A percentile compares a stretch with the other conserved stretches of the same genome.
phyloP scores from a whole-genome alignment of 805 yeast species.

The Cyberlindnera mrakii region DNA sequence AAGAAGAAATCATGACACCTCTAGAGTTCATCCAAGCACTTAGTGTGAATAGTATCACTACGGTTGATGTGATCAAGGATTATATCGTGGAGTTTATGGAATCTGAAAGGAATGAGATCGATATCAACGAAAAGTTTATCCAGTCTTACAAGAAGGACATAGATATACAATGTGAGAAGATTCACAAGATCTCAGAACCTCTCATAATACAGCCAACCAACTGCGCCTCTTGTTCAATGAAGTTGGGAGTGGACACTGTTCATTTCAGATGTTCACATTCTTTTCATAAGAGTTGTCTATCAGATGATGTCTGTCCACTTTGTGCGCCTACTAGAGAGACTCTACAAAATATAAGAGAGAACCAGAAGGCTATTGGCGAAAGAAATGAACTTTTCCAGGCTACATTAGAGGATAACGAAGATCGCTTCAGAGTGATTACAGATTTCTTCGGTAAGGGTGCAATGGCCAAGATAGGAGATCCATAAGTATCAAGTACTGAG shows the following conservation, averaged over 20 bases:
- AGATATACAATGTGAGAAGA: constrained; percentile 41
- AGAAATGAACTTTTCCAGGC: constrained; percentile 57
- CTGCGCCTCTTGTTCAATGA: constrained; percentile 24
- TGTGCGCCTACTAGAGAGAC: constrained; percentile 72
- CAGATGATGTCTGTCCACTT: constrained; percentile 61
- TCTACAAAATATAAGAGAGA: constrained; percentile 47
- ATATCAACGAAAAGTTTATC: constrained; percentile 60
- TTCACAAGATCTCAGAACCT: constrained; percentile 40
- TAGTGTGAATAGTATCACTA: constrained; percentile 54
- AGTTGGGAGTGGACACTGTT: constrained; percentile 70
- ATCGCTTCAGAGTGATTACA: constrained; percentile 67
- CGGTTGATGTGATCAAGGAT: constrained; percentile 67
- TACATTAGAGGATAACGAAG: constrained; percentile 44
- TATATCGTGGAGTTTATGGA: constrained; percentile 58
- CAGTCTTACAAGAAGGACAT: constrained; percentile 66
- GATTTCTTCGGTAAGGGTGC: constrained; percentile 89
- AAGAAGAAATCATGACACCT: constrained; percentile 55
- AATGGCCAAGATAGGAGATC: constrained; percentile 40
- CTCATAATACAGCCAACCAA: constrained; percentile 33
- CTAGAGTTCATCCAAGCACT: constrained; percentile 71
- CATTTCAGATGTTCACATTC: constrained; percentile 86
- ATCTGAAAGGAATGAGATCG: constrained; percentile 55
- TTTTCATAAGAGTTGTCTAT: constrained; percentile 76
- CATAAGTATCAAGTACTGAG: background rate
- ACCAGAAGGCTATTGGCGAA: constrained; percentile 57